Percentiles rank a stretch among this genome's conserved stretches.
phyloP scores from a whole-genome alignment of 176 grass and related monocot species.

The bread wheat (Triticum aestivum) region IWGSC_CS_RefSeq_v2.1 NC_057811.1:401778283-401778782 shows the following conservation, averaged over 20 bases:
- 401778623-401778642: not conserved
- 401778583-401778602: not conserved
- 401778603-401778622: not conserved
- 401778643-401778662: not conserved
- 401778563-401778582: not conserved
- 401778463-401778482: not conserved
- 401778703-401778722: too few species aligned
- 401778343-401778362: slow-evolving; percentile 19
- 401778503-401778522: not conserved
- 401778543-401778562: slow-evolving; percentile 1
- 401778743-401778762: too few species aligned
- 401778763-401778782: too few species aligned
- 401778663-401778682: not conserved
- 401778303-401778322: slow-evolving; percentile 56
- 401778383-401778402: slow-evolving; percentile 14
- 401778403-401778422: slow-evolving; percentile 21
- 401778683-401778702: too few species aligned
- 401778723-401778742: too few species aligned
- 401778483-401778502: slow-evolving; percentile 10
- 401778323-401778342: slow-evolving; percentile 37
- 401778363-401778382: not conserved
- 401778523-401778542: not conserved
- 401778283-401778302: slow-evolving; percentile 39
- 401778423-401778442: not conserved
- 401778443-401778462: not conserved